Evolutionary conservation across 2,329 filamentous ascomycete species (phyloP), one percentile per base, ranked within the genome.

Genomic region (Talaromyces verruculosus): DNA sequence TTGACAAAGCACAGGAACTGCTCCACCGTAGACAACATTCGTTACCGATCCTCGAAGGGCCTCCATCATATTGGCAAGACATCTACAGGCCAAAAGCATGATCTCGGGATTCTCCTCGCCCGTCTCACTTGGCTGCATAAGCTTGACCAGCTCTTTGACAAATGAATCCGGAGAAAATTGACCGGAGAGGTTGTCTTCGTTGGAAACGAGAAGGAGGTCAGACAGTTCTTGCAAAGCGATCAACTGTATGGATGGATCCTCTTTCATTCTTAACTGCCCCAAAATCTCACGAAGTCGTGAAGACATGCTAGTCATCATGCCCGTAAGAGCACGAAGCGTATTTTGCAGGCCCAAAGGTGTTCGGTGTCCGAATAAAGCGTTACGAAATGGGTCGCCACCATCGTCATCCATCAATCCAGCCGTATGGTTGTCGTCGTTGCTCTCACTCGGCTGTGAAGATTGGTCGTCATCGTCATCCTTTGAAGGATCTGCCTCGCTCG

Each of bases 41-140:
- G 93, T 91, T 59, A 95, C 95, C 65, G 94, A 94, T 39, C 92
- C 89, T 22, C 95, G 93, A 35, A 99, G 82, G 30, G 94, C 96
- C 77, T 99, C 95, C 95, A 99, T 99, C 64, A 99, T 80, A 76
- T 99, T 98, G 67, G 95, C 95, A 72, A 99, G 86, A 78, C 92
- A 98, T 67, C 96, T 91, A 75, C 95, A 99, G 22, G 95, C 94
- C 67, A 98, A 84, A 13, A 99, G 88, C 94, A 98, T 98, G 68
- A 98, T 92, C 77, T 99, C 95, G 0, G 93, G 91, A 71, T 97
- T 97, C 76, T 96, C 93, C 72, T 96, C 92, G 25, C 88, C 89
- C 69, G 91, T 88, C 65, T 96, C 92, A 74, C 91, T 92, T 2
- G 92, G 91, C 72, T 96, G 91, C 95, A 99, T 98, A 71, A 99